Percentiles rank a stretch among this genome's conserved stretches.
Evolutionary conservation across 2,329 filamentous ascomycete species (phyloP).

Genomic region (Xenoacremonium recifei): DNA sequence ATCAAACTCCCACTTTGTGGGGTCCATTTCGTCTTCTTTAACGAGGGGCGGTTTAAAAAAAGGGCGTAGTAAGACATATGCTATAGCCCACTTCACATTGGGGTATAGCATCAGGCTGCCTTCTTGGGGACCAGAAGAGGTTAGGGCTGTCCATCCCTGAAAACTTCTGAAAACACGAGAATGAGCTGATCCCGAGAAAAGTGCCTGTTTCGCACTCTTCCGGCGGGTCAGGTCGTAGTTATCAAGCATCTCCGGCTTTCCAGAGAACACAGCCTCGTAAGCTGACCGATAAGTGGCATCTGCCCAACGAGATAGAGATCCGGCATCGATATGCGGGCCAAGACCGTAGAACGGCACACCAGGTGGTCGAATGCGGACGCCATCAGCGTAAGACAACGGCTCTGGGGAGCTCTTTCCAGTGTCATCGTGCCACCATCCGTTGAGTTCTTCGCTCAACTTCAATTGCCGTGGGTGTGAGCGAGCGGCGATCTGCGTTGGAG

Average conservation of each 20-base stretch:
- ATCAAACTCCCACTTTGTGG: conserved; percentile 2
- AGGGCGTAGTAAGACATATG: conserved; percentile 1
- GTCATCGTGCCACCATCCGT: conserved; percentile 2
- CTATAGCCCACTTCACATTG: conserved; percentile 3
- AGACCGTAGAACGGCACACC: conserved; percentile 1
- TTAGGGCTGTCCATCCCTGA: conserved; percentile 4
- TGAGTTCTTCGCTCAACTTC: conserved; percentile 1
- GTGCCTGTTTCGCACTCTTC: conserved; percentile 2
- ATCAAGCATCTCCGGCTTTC: conserved; percentile 2
- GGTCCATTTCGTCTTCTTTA: conserved; percentile 1
- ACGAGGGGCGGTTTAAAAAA: conserved; percentile 1
- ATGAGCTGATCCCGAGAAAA: conserved; percentile 1
- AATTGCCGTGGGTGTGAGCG: conserved; percentile 3
- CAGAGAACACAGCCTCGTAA: conserved; percentile 1
- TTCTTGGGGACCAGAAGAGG: neutral
- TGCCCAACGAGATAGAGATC: conserved; percentile 1
- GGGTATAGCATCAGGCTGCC: conserved; percentile 5
- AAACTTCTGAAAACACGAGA: conserved; percentile 3
- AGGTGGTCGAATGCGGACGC: neutral
- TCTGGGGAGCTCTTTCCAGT: neutral
- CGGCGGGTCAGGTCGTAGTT: conserved; percentile 2
- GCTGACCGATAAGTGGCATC: neutral
- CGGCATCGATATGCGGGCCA: conserved; percentile 5
- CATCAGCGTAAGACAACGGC: neutral
- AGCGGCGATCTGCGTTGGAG: conserved; percentile 3